Percentiles rank a stretch among this genome's conserved stretches.
phyloP scores from a whole-genome alignment of 306 rosid genomes.

The Acmispon strigosus region DNA sequence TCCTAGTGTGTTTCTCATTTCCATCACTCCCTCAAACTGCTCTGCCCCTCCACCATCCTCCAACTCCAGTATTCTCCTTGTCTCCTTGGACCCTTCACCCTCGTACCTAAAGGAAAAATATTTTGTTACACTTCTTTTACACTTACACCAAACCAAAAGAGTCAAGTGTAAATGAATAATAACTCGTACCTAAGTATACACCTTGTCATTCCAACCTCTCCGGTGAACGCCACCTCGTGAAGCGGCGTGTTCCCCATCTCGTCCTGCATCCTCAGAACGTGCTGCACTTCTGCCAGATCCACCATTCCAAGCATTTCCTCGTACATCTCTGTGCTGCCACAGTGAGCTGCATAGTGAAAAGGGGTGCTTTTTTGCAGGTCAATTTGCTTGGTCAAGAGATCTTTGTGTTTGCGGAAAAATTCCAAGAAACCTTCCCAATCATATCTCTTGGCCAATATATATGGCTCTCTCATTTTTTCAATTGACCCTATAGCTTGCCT shows the following conservation, averaged over 20 bases:
- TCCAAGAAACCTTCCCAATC: slow-evolving; percentile 9
- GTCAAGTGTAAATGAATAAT: no score
- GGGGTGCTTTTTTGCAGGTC: slow-evolving; percentile 23
- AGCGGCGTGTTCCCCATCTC: slow-evolving; percentile 31
- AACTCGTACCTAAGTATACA: background rate
- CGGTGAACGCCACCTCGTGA: slow-evolving; percentile 29
- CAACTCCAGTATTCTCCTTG: background rate
- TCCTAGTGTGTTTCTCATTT: slow-evolving; percentile 10
- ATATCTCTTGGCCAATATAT: slow-evolving; percentile 17
- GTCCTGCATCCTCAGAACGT: slow-evolving; percentile 25
- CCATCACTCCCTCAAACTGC: background rate
- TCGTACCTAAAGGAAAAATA: background rate
- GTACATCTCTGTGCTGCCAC: slow-evolving; percentile 16
- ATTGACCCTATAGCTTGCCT: background rate
- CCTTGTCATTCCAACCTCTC: slow-evolving; percentile 20
- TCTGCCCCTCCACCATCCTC: background rate
- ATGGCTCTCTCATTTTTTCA: slow-evolving; percentile 24
- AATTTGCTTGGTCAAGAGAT: background rate
- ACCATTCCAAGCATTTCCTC: background rate
- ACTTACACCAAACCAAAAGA: no score
- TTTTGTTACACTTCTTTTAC: no score
- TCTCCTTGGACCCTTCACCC: no score
- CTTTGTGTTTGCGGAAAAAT: background rate
- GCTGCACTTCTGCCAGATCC: background rate
- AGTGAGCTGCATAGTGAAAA: slow-evolving; percentile 29